Percentiles rank a stretch among this genome's conserved stretches.
Evolutionary conservation across 2,329 filamentous ascomycete genomes (phyloP).

Genomic region (Penicillium brasilianum): DNA sequence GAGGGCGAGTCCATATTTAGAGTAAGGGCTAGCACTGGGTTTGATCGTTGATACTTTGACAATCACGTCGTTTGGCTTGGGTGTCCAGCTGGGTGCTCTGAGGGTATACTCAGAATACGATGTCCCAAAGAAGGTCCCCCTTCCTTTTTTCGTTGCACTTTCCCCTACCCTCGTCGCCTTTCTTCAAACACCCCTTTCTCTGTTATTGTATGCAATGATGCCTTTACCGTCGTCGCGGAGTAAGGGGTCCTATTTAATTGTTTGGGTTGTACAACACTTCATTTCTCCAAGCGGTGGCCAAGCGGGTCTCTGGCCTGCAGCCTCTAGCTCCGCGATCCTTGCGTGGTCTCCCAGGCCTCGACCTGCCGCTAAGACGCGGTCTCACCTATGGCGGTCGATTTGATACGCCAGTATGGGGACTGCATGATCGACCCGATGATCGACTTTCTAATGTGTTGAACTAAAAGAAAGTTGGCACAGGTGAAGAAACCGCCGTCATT

Average conservation of each 20-base stretch:
- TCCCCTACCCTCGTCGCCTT: neutral
- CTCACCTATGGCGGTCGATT: slow-evolving; percentile 5
- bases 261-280: neutral
- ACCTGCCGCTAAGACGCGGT: slow-evolving; percentile 16
- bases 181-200: neutral
- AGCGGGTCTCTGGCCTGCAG: slow-evolving; percentile 6
- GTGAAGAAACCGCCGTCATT: no score
- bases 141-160: neutral
- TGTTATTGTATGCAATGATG: neutral
- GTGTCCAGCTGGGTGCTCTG: neutral
- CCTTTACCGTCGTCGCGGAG: neutral
- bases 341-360: slow-evolving; percentile 18
- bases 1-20: neutral
- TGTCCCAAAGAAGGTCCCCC: neutral
- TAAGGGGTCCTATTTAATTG: slow-evolving; percentile 5
- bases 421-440: slow-evolving; percentile 3
- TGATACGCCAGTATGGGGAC: neutral
- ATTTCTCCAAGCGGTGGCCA: neutral
- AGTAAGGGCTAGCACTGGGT: neutral
- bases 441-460: slow-evolving; percentile 7
- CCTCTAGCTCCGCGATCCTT: slow-evolving; percentile 21
- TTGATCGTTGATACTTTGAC: neutral
- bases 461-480: neutral
- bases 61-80: neutral
- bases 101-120: neutral